Evolutionary conservation across 495 filamentous ascomycete genomes (phyloP), one percentile per base, ranked within the genome.

Genomic region (Podospora pseudopauciseta): DNA sequence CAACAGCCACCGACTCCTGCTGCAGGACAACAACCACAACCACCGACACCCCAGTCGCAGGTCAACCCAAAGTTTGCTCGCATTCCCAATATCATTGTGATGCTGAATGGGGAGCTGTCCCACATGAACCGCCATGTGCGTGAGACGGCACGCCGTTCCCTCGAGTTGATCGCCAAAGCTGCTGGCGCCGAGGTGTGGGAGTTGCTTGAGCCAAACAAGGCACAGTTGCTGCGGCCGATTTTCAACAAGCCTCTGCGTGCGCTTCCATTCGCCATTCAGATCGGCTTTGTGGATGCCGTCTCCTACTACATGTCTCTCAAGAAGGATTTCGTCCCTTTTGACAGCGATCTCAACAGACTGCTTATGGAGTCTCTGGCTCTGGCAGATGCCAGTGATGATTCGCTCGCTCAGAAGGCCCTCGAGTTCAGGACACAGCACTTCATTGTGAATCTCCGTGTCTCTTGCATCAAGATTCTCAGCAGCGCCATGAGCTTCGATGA

Each of bases 261-360:
- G 2, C 79, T 99, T 64, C 94, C 94, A 2, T 97, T 97, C 74
- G 83, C 90, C 4, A 91, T 89, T 2, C 96, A 99, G 77, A 98
- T 99, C 73, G 96, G 95, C 11, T 98, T 94, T 75, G 96, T 99
- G 71, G 95, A 98, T 77, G 96, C 94, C 5, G 93, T 99, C 71
- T 95, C 92, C 0, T 98, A 93, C 77, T 96, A 92, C 77, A 84
- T 99, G 78, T 87, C 89, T 28, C 82, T 98, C 30, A 91, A 94
- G 71, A 87, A 90, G 57, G 90, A 93, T 65, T 92, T 97, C 64
- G 85, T 98, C 23, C 85, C 89, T 16, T 96, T 97, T 76, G 94
- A 97, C 72, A 94, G 97, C 58, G 86, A 92, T 67, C 86, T 97
- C 26, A 96, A 92, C 71, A 87, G 96, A 4, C 81, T 99, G 57